Base-by-base conservation (phyloP, 1,139 yeast genomes). In the Candida neerlandica region DNA sequence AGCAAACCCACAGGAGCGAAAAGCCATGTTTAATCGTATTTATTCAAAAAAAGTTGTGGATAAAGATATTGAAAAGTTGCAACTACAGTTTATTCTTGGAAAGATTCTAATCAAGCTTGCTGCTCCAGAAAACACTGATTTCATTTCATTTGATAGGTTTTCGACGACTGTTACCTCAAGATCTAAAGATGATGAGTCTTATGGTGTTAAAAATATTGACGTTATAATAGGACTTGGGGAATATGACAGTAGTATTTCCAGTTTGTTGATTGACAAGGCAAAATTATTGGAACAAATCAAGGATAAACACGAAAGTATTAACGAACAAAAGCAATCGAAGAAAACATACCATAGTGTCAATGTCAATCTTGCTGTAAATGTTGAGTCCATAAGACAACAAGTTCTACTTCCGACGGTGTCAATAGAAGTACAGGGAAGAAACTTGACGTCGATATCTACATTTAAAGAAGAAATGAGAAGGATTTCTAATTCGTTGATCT, bases 11-110 rank as follows among this genome's bases (percentile, higher is more conserved):
- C 61, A 58, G 10, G 82, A 82, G 41, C 71, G 84, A 43, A 78
- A 85, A 46, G 78, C 73, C 46, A 75, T 85, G 50, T 81, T 85
- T 57, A 69, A 69, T 19, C 64, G 66, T 40, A 73, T 80, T 0
- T 82, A 82, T 52, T 27, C 46, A 7, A 41, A 41, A 23, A 47
- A 46, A 34, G 27, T 27, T 6, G 30, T 39, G n/a, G 27, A 27
- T n/a, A 15, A 26, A 11, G 32, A 19, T 9, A 41, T 23, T 9
- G n/a, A 40, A 4, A 30, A 35, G 9, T 21, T 44, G 4, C 45
- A 49, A 7, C 43, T 45, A 16, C 54, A 53, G 35, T 27, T 51
- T 15, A 38, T 51, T 16, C 23, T 53, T 10, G 43, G 40, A 10
- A 47, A 51, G 15, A 34, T 51, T 11, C 26, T 43, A 41, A 26